Conservation (phyloP, 768 basidiomycete species). For the Termitomyces sp. region DNA sequence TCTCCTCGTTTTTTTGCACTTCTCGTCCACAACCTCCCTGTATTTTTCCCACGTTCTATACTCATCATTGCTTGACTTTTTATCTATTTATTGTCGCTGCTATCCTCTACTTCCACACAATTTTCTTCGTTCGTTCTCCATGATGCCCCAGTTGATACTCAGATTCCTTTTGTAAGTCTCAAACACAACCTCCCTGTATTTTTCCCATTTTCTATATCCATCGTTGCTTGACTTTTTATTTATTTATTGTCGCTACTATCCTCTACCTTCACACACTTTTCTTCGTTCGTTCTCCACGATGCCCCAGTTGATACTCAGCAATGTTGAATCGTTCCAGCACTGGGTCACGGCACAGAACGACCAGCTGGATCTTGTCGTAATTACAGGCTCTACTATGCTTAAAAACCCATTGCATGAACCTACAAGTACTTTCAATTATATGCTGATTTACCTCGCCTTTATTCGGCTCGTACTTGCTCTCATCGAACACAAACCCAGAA, state of each 20-base stretch:
- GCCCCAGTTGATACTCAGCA: no score
- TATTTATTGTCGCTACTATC: not conserved
- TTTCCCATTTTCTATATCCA: not conserved
- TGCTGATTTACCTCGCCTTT: no score
- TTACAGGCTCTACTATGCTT: no score
- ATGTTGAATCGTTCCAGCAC: not conserved
- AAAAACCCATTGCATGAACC: no score
- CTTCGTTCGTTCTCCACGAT: not conserved
- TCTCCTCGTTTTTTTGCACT: not conserved
- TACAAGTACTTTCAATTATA: no score
- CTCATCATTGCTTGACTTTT: not conserved
- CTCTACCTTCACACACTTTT: not conserved
- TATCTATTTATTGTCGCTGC: not conserved
- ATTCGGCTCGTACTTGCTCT: no score
- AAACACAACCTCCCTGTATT: not conserved
- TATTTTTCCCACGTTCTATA: not conserved
- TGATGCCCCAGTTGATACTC: not conserved
- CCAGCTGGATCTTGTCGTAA: no score
- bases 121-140: not conserved
- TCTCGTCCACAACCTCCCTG: not conserved
- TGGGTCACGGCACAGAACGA: no score
- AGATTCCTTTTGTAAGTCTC: not conserved
- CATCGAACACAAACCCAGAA: no score
- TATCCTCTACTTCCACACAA: not conserved
- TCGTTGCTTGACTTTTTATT: not conserved